Base-by-base conservation (phyloP, 371 early-diverging fungal genomes). In the Umbelopsis sp. region DNA sequence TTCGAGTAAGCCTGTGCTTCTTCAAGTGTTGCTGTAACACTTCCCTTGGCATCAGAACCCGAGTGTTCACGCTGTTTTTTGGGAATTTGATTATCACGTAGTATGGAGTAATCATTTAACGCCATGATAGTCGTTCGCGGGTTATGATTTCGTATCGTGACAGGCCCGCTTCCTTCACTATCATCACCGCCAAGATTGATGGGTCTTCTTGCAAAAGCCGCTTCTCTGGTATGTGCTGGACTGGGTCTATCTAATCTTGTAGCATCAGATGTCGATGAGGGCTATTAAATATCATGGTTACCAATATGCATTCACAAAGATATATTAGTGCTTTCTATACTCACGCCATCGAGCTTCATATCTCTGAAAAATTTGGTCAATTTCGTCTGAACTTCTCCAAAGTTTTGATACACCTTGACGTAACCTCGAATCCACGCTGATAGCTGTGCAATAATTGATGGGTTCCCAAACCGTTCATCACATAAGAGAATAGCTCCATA, bases 401-500 rank as follows among this genome's bases (percentile, higher is more conserved):
- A 70, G 53, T 57, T 37, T 18, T 66, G 24, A 22, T 29, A 66
- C 3, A 70, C 50, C 63, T 41, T 53, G 4, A 70, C 66, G 22
- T 51, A 53, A 12, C 52, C 37, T 63, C 70, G 32, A 14, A 81
- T 73, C 83, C 83, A 83, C 18, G 51, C 50, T 1, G 83, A 76
- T n/a, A 83, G 66, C 44, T 76, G 77, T 1, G 45, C 4, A 4
- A 72, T 66, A 50, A 77, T 77, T 2, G 70, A 62, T 0, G 74
- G 32, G 38, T 70, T 70, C 0, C 77, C 76, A 69, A 79, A 83
- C n/a, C 83, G 69, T 29, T 64, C 64, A 38, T 81, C 82, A 25
- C 78, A 63, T 37, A 82, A 73, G 22, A 82, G 46, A 32, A 82
- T 75, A 3, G 77, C 78, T 2, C 77, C 82, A 69, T 79, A 82